phyloP scores from a whole-genome alignment of 495 filamentous ascomycete species.

The Tuber brumale region DNA sequence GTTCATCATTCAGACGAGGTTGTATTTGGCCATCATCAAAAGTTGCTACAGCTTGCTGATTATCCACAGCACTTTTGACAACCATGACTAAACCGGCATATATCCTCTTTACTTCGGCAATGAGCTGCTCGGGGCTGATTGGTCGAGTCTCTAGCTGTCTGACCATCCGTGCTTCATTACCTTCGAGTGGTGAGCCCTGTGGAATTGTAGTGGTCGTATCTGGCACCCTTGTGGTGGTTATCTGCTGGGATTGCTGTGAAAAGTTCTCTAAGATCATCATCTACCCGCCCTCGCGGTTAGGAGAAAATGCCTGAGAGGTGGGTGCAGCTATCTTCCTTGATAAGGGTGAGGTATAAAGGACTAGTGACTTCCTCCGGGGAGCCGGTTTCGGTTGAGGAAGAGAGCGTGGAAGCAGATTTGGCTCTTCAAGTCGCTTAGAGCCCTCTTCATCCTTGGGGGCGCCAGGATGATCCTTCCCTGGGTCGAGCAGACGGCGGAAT shows the following conservation, averaged over 20 bases:
- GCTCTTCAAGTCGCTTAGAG: constrained; percentile 26
- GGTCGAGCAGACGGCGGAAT: constrained; percentile 26
- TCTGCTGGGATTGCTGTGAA: constrained; percentile 12
- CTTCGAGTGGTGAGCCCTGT: constrained; percentile 20
- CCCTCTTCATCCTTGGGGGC: constrained; percentile 22
- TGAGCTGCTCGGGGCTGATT: constrained; percentile 69
- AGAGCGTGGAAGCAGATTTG: not conserved
- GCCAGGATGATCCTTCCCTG: constrained; percentile 22
- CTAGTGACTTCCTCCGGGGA: constrained; percentile 4
- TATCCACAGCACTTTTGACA: constrained; percentile 66
- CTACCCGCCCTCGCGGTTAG: constrained; percentile 20
- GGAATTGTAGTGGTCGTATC: not conserved
- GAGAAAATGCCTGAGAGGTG: not conserved
- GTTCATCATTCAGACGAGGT: constrained; percentile 52
- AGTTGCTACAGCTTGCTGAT: constrained; percentile 50
- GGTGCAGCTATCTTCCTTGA: not conserved
- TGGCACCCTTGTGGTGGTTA: not conserved
- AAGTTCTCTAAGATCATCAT: constrained; percentile 31
- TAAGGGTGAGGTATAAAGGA: not conserved
- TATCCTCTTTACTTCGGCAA: constrained; percentile 64
- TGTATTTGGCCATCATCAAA: constrained; percentile 39
- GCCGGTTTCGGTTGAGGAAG: constrained; percentile 3
- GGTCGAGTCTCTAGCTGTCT: constrained; percentile 49
- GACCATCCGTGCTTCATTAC: constrained; percentile 29
- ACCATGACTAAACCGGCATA: constrained; percentile 73